Evolutionary conservation across 208 protist genomes (phyloP).

Genomic region (Trypanosoma brucei): DNA sequence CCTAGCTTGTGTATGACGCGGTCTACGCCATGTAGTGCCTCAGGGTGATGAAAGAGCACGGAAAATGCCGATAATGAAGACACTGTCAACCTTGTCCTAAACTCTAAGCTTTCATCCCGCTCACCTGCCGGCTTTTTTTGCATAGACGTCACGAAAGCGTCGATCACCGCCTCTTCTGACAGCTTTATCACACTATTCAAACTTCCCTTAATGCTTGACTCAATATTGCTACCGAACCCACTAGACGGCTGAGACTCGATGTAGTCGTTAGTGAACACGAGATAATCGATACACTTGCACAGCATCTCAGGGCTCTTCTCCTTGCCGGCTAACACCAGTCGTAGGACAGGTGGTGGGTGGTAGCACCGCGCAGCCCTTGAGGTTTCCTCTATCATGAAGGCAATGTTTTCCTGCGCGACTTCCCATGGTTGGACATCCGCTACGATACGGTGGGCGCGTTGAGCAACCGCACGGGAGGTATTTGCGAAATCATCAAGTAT

Average conservation of each 20-base stretch:
- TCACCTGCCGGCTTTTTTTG: constrained; percentile 19
- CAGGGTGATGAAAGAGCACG: constrained; percentile 54
- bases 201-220: constrained; percentile 34
- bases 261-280: constrained; percentile 84
- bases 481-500: constrained; percentile 82
- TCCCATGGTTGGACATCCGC: constrained; percentile 81
- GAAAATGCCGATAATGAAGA: neutral
- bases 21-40: constrained; percentile 51
- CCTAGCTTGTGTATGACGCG: constrained; percentile 65
- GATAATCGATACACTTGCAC: constrained; percentile 75
- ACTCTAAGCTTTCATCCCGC: neutral
- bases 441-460: constrained; percentile 59
- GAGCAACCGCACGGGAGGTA: constrained; percentile 63
- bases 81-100: constrained; percentile 1
- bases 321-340: constrained; percentile 51
- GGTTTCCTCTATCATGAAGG: constrained; percentile 81
- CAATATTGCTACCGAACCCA: constrained; percentile 48
- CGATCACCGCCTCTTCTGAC: constrained; percentile 60
- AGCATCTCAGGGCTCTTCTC: constrained; percentile 57
- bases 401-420: constrained; percentile 84
- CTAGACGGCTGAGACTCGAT: constrained; percentile 68
- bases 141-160: constrained; percentile 60
- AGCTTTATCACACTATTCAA: constrained; percentile 58
- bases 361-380: constrained; percentile 80
- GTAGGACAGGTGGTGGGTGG: constrained; percentile 64